Evolutionary conservation across 164 flowering plant species (phyloP).

Genomic region (Saururus chinensis): DNA sequence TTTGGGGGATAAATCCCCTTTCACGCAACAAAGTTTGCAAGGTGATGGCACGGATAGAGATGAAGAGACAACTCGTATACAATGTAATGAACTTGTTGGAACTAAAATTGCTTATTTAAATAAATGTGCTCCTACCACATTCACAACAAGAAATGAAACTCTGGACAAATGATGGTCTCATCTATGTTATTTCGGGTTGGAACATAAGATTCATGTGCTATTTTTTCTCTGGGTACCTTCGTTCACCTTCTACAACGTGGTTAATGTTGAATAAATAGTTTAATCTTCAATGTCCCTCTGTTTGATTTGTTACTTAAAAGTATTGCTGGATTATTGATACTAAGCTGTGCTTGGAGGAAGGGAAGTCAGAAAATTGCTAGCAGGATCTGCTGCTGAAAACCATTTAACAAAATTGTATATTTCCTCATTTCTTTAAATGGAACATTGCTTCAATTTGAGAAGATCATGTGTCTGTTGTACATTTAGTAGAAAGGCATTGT

Average conservation of each 20-base stretch:
- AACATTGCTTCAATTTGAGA: too few relatives aligned
- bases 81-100: conserved; percentile 28
- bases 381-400: background rate
- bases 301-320: background rate
- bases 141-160: background rate
- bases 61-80: conserved; percentile 88
- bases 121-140: background rate
- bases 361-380: background rate
- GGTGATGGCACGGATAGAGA: conserved; percentile 81
- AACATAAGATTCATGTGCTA: background rate
- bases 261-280: background rate
- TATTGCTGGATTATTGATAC: background rate
- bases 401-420: too few relatives aligned
- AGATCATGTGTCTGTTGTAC: too few relatives aligned
- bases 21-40: conserved; percentile 73
- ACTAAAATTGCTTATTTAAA: too few relatives aligned
- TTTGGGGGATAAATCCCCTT: conserved; percentile 90
- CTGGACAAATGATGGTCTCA: too few relatives aligned
- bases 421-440: too few relatives aligned
- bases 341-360: background rate
- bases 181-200: too few relatives aligned
- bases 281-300: background rate
- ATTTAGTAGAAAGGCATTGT: too few relatives aligned
- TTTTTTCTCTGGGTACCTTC: background rate
- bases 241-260: background rate